Base-by-base conservation (phyloP, 345 rosid species). In the Populus deltoides region DNA sequence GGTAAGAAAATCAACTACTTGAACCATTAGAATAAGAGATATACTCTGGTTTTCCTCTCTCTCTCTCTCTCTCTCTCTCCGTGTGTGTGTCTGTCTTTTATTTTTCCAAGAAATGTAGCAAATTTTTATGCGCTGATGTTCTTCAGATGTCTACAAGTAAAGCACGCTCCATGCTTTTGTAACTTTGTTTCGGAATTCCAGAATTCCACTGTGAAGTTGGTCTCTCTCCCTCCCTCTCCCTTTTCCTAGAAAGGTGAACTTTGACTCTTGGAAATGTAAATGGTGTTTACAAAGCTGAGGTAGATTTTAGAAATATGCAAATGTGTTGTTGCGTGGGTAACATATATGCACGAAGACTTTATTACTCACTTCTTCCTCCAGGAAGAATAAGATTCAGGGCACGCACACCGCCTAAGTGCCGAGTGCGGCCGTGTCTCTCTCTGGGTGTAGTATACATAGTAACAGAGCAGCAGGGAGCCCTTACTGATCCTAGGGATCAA, bases 1-100 rank as follows among this genome's bases (percentile, higher is more conserved):
- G 86, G 83, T 78, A 59, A 87, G 86, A 71, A 84, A 86, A 83
- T 51, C 76, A 59, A 24, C 81, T 75, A 82, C 78, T 78, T 83
- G 70, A 29, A 43, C 49, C 38, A 47, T 31, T 4, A 25, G 59
- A 69, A 77, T 29, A 38, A 55, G 31, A 75, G 33, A 51, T 29
- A 47, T 53, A 31, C 73, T 10, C 18, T 2, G 71, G 31, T 38
- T 67, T 62, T 38, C 66, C 13, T 43, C 69, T 59, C 57, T 18
- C 57, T 51, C 16, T 5, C 57, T 49, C 55, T 16, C 20, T 51
- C 17, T 51, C 57, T 29, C 2, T 39, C 2, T 8, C 9, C 6
- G 43, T 2, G 43, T 39, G 12, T 39, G 11, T 39, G 47, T 43
- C 45, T 33, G 69, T 66, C 29, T n/a, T 62, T 62, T 62, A 17